Percentiles rank a stretch among this genome's conserved stretches.
Evolutionary conservation across 1,139 yeast genomes (phyloP).

Genomic region (Geotrichum candidum): DNA sequence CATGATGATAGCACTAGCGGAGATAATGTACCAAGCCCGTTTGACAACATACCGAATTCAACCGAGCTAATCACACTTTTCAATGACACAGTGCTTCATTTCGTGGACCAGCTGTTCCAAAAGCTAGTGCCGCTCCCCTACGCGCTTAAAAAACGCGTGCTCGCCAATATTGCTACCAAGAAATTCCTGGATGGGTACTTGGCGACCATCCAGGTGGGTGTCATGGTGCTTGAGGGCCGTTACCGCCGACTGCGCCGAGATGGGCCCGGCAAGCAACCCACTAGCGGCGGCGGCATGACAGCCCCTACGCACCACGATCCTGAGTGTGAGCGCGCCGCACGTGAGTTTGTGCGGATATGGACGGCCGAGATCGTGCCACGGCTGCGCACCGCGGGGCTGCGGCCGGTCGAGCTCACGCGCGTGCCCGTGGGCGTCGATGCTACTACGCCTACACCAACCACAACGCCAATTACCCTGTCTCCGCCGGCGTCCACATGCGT

Average conservation of each 20-base stretch:
- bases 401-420: neutral
- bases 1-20: neutral
- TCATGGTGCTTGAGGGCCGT: constrained; percentile 28
- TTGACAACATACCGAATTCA: constrained; percentile 19
- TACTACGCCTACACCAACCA: neutral
- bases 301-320: neutral
- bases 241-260: constrained; percentile 16
- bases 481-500: neutral
- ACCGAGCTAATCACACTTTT: constrained; percentile 20
- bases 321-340: constrained; percentile 13
- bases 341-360: constrained; percentile 14
- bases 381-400: constrained; percentile 13
- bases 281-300: too few species aligned
- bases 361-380: constrained; percentile 16
- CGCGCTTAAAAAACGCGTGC: constrained; percentile 24
- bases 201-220: constrained; percentile 23
- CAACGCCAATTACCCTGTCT: neutral
- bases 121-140: constrained; percentile 25
- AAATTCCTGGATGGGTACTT: constrained; percentile 24
- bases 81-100: constrained; percentile 20
- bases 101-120: constrained; percentile 21
- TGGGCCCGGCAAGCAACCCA: neutral
- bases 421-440: neutral
- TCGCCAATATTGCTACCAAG: constrained; percentile 24
- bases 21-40: neutral